A percentile compares a stretch with the other conserved stretches of the same genome.
Evolutionary conservation across 192 early-diverging fungal genomes (phyloP).

Genomic region (Coemansia sp.): DNA sequence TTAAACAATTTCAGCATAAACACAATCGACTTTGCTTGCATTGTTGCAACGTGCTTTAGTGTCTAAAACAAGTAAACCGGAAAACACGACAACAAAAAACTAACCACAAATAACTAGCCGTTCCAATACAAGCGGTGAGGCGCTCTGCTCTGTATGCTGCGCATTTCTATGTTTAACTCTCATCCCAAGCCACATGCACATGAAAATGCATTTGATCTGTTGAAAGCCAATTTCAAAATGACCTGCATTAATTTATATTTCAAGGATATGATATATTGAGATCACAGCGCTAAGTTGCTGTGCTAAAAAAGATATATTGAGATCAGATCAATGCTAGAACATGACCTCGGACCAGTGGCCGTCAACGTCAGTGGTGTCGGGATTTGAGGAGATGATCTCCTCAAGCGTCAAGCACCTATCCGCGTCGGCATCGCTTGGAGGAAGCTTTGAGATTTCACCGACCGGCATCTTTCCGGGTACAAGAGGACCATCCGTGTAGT

Average conservation of each 20-base stretch:
- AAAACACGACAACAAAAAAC: not conserved
- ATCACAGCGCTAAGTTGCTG: too few species aligned
- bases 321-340: slow-evolving; percentile 9
- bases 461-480: slow-evolving; percentile 1
- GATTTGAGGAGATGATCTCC: slow-evolving; percentile 40
- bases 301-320: not conserved
- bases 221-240: too few species aligned
- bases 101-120: too few species aligned
- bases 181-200: too few species aligned
- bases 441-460: slow-evolving; percentile 3
- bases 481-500: not conserved
- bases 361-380: slow-evolving; percentile 32
- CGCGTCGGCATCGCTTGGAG: slow-evolving; percentile 6
- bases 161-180: too few species aligned
- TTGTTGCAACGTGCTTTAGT: not conserved
- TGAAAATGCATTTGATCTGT: too few species aligned
- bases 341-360: slow-evolving; percentile 29
- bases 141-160: too few species aligned
- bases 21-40: not conserved
- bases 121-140: too few species aligned
- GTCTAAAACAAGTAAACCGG: not conserved
- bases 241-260: too few species aligned
- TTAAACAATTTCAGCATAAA: not conserved
- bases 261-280: too few species aligned
- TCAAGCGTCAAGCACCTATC: slow-evolving; percentile 33